Percentiles rank a stretch among this genome's conserved stretches.
These are phyloP conservation scores for Chlorella sp. DNA, from an alignment of 139 green algal species.

Conservation along the genomic window DNA sequence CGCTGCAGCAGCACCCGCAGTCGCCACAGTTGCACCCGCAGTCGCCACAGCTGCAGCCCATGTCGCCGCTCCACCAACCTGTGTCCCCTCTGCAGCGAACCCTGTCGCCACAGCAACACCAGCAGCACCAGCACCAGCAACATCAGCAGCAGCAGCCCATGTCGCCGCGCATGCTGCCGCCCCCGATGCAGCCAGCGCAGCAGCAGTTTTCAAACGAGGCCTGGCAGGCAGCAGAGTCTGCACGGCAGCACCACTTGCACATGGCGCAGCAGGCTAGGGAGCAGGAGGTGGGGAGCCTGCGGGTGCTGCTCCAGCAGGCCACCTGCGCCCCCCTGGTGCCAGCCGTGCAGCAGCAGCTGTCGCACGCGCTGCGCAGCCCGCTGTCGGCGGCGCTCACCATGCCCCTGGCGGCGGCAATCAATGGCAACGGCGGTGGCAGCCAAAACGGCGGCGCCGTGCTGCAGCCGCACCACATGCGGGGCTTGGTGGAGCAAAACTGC, in stretches of 20 bases:
- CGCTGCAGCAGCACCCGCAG: background rate
- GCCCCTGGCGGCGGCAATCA: background rate
- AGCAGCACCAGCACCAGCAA: background rate
- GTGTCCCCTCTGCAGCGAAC: background rate
- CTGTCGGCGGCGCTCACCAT: background rate
- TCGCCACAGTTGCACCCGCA: background rate
- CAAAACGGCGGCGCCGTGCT: background rate
- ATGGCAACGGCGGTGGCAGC: background rate
- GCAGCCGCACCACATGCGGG: conserved; percentile 3
- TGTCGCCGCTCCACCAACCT: background rate
- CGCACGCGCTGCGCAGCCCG: background rate
- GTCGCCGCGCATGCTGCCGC: background rate
- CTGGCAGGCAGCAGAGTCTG: background rate
- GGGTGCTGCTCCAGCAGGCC: background rate
- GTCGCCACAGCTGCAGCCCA: background rate
- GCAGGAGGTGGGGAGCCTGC: background rate
- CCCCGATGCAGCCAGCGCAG: background rate
- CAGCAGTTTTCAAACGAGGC: background rate
- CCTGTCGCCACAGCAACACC: background rate
- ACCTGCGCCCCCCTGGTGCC: background rate
- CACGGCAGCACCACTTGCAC: background rate
- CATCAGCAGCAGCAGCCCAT: background rate
- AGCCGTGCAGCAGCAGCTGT: conserved; percentile 18
- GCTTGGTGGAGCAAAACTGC: conserved; percentile 28
- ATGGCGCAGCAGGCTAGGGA: background rate